Evolutionary conservation across 306 rosid genomes (phyloP), one percentile per base, ranked within the genome.

Genomic region (Comarum palustre): DNA sequence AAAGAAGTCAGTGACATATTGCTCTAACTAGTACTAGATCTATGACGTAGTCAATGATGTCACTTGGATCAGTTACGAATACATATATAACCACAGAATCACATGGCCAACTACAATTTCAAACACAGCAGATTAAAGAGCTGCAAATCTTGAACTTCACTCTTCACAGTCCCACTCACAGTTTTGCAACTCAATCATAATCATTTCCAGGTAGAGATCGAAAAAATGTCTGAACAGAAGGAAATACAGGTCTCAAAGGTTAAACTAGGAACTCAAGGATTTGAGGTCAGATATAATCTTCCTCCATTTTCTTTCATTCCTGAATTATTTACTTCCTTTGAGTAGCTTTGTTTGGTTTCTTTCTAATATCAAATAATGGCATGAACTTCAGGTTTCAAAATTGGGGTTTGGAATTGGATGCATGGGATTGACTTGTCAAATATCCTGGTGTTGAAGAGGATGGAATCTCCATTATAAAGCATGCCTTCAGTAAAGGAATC

Each of bases 401-500:
- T 15, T 84, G 80, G 87, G 87, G 12, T 84, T n/a, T n/a, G n/a
- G n/a, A n/a, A n/a, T 84, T 71, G 87, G 85, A 32, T 84, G 87
- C 66, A 70, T 58, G 77, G 77, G 79, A 6, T 75, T 84, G 17
- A 58, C 58, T 80, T 50, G 1, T 42, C 47, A 78, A 81, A 46
- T 66, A 76, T 22, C 81, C 85, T 62, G 46, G 69, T 24, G 16
- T 78, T 32, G 73, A 77, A 19, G 84, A 74, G 27, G 78, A 62
- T 59, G 87, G 84, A 16, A 69, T 78, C 24, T 27, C 74, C 1
- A 52, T 74, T 11, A 69, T 84, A 4, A 84, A 71, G 6, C 25
- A 84, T 48, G 85, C 83, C 64, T 84, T 69, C 69, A 61, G 29
- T 8, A 75, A 74, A 55, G 87, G 79, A 8, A 75, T 80, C 68